phyloP scores from a whole-genome alignment of 192 early-diverging fungal genomes.

The Chytriomyces confervae region DNA sequence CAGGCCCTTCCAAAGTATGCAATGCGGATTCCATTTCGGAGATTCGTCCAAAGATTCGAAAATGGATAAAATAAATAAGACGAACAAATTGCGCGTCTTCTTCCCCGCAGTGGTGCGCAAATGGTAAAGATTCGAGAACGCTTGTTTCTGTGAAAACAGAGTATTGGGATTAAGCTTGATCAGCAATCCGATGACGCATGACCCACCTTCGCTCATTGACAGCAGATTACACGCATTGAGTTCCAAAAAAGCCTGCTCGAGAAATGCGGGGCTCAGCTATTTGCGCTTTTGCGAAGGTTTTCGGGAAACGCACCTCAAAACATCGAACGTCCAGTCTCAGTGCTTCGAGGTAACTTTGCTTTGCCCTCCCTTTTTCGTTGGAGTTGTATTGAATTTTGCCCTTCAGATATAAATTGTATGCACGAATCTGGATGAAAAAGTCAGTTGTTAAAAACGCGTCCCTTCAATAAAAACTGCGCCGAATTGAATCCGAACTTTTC shows the following conservation, averaged over 20 bases:
- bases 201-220: constrained; percentile 4
- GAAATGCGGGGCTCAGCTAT: too few relatives aligned
- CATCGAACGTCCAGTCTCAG: constrained; percentile 30
- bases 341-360: constrained; percentile 8
- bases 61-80: constrained; percentile 7
- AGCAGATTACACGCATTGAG: background rate
- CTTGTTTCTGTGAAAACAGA: background rate
- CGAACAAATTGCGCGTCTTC: constrained; percentile 10
- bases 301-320: constrained; percentile 20
- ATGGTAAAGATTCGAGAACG: constrained; percentile 16
- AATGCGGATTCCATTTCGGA: background rate
- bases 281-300: background rate
- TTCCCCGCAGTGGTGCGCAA: background rate
- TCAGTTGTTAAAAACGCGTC: background rate
- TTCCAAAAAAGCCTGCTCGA: background rate
- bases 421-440: background rate
- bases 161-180: background rate
- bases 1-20: constrained; percentile 1
- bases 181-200: background rate
- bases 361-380: background rate
- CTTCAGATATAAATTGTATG: background rate
- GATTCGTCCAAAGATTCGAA: constrained; percentile 1
- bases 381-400: background rate
- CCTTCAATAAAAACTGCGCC: too few relatives aligned
- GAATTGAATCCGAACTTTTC: background rate